Evolutionary conservation across 805 yeast genomes (phyloP), one percentile per base, ranked within the genome.

Genomic region (Metschnikowia matae): DNA sequence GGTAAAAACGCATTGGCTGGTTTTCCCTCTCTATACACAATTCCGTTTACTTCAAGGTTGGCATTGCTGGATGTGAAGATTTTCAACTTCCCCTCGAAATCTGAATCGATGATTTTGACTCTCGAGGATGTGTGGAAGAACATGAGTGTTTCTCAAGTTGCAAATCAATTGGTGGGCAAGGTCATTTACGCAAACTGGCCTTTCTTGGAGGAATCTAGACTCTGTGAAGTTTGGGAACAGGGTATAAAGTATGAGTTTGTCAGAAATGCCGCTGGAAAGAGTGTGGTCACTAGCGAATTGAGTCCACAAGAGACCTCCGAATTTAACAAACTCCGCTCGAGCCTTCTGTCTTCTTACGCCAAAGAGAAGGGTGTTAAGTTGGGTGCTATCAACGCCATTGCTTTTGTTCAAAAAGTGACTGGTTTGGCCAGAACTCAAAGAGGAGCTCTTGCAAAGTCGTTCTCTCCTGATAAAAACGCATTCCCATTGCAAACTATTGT

Each of bases 171-270:
- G 49, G 59, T 86, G 48, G 84, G 82, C 42, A 76, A 82, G 50
- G 68, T 82, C 45, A 85, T 87, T 2, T 91, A 83, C 63, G 80
- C 87, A 11, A 81, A 84, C 58, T 94, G 96, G 92, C 99, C 99
- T n/a, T 88, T 82, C 62, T 72, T 94, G 56, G 78, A 83, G 58
- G 97, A 92, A 68, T 85, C 90, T 8, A 82, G 79, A 61, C 82
- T 92, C 38, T 72, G 82, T 11, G 75, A 78, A 20, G 79, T 92
- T 3, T 64, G 75, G 34, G 91, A 87, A 63, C 79, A 75, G 13
- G 66, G 72, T 15, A 68, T 66, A 58, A 74, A 71, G 41, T 87
- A 79, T 59, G 80, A 74, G 46, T 62, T 64, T 3, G 56, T 65
- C 34, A 77, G 69, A 53, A 57, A 66, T 23, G 64, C 59, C 33